phyloP scores from a whole-genome alignment of 108 stramenopile species.

The Cyclostephanos invisitatus region DNA sequence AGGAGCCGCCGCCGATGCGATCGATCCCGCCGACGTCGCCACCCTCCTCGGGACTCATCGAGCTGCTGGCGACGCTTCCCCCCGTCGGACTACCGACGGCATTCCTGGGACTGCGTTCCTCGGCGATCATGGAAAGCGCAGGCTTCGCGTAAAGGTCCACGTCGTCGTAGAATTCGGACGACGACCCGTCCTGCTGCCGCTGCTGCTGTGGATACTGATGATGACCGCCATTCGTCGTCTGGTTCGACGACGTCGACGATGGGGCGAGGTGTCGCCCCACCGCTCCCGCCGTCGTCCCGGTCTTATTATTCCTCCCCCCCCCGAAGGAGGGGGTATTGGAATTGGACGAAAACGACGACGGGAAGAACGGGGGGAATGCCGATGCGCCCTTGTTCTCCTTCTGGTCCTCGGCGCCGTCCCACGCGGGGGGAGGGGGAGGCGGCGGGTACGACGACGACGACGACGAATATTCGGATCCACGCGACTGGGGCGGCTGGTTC shows the following conservation, averaged over 20 bases:
- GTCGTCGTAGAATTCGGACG: slow-evolving; percentile 1
- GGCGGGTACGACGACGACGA: not conserved
- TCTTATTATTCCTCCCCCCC: no score
- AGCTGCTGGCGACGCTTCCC: no score
- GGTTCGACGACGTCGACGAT: not conserved
- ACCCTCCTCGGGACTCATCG: no score
- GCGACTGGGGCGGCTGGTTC: not conserved
- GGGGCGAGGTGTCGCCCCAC: not conserved
- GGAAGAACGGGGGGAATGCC: not conserved
- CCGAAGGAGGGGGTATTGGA: not conserved
- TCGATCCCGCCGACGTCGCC: no score
- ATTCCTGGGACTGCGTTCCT: slow-evolving; percentile 24
- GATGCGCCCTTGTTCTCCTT: slow-evolving; percentile 7
- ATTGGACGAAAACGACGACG: not conserved
- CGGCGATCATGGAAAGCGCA: slow-evolving; percentile 24
- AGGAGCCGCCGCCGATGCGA: no score
- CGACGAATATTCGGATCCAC: not conserved
- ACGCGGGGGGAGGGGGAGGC: not conserved
- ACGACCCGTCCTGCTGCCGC: not conserved
- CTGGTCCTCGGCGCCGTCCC: not conserved
- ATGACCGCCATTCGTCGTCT: not conserved
- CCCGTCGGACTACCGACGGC: not conserved
- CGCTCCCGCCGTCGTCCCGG: not conserved
- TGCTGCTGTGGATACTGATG: not conserved
- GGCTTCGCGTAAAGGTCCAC: slow-evolving; percentile 22